Evolutionary conservation across 2,329 filamentous ascomycete genomes (phyloP), one percentile per base, ranked within the genome.

Genomic region (Cercospora nicotianae): DNA sequence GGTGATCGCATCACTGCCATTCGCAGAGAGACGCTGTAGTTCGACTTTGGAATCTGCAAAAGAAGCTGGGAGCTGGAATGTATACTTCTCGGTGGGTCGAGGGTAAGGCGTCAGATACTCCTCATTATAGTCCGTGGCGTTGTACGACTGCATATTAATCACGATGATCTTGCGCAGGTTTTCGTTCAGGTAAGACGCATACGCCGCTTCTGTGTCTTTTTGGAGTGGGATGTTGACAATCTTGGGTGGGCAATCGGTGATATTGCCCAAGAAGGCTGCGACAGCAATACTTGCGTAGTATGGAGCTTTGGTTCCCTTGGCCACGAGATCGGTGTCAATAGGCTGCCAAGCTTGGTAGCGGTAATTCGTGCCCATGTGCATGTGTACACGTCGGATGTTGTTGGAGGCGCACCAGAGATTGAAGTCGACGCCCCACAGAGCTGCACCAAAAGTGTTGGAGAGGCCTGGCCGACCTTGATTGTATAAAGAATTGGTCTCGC

Each of bases 321-420:
- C 78, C 0, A 83, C 83, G 13, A 80, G 80, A 60, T 79, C 75
- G 0, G 87, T 89, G 4, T 79, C 73, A 55, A 89, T 72, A 0
- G 87, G 87, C 73, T 90, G 87, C 87, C 87, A 90, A 58, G 82
- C 79, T 67, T 81, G 81, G 74, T 90, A 90, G 7, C 87, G 82
- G 74, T 87, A 90, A 75, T 89, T 83, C 13, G 86, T 88, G 10
- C 87, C 88, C 80, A 86, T 84, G 77, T 90, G 88, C 85, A 90
- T 87, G 74, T 89, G 86, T 2, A 87, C 82, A 20, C 87, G 83
- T 55, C 79, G 79, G 77, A 90, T 85, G 16, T 84, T 85, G 2
- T 83, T 82, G 0, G 84, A 80, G 1, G 87, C 88, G 63, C 82
- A 83, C 74, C 85, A 86, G 5, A 90, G 80, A 70, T 85, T 85